phyloP scores from a whole-genome alignment of 169 alveolate species.

The Plasmodium blacklocki region DNA sequence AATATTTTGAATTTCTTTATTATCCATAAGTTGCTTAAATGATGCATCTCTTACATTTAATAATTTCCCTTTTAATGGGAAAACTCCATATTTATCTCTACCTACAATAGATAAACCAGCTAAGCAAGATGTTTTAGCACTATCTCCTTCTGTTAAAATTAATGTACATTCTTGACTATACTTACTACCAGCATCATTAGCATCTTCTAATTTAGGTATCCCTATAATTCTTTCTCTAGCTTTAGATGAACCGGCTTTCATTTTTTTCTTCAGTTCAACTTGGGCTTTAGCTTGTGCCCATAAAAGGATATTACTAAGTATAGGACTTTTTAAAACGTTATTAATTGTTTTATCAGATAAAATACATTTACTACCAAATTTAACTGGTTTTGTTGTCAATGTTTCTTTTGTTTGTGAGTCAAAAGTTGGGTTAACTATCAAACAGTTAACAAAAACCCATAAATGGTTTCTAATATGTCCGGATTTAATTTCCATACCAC shows the following conservation, averaged over 20 bases:
- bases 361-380: constrained; percentile 93
- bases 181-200: constrained; percentile 98
- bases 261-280: constrained; percentile 91
- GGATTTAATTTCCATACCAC: constrained; percentile 93
- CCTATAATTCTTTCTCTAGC: constrained; percentile 88
- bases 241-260: constrained; percentile 89
- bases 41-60: constrained; percentile 99
- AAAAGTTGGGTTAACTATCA: constrained; percentile 98
- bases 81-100: constrained; percentile 98
- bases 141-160: constrained; percentile 99
- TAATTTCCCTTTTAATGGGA: constrained; percentile 99
- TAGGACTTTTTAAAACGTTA: constrained; percentile 90
- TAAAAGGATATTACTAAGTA: constrained; percentile 92
- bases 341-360: constrained; percentile 92
- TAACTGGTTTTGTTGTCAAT: constrained; percentile 93
- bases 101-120: constrained; percentile 99
- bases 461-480: constrained; percentile 95
- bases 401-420: constrained; percentile 99
- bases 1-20: constrained; percentile 97
- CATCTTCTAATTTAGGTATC: constrained; percentile 99
- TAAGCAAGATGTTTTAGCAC: constrained; percentile 99
- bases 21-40: constrained; percentile 94
- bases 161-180: constrained; percentile 96
- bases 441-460: constrained; percentile 97
- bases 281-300: constrained; percentile 96